Percentiles rank a stretch among this genome's conserved stretches.
phyloP scores from a whole-genome alignment of 2,329 filamentous ascomycete genomes.

The Paradendryphiella salina region DNA sequence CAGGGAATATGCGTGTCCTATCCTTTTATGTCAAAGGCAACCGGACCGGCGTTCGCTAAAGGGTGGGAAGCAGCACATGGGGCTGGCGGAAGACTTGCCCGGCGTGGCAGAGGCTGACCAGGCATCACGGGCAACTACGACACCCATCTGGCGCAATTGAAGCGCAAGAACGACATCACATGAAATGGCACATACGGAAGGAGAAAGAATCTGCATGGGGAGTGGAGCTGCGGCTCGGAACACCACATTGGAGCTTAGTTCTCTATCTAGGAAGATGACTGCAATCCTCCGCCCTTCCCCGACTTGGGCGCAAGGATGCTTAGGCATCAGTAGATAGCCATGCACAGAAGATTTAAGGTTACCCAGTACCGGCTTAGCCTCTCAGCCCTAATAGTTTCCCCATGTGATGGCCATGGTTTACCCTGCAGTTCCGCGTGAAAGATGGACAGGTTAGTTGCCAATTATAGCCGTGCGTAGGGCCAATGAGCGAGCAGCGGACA shows the following conservation, averaged over 20 bases:
- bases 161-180: slow-evolving; percentile 2
- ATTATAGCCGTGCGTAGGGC: slow-evolving; percentile 2
- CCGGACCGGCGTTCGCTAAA: slow-evolving; percentile 13
- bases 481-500: not conserved
- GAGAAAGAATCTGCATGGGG: slow-evolving; percentile 6
- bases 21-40: slow-evolving; percentile 22
- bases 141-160: slow-evolving; percentile 3
- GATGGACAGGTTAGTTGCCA: slow-evolving; percentile 11
- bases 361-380: slow-evolving; percentile 1
- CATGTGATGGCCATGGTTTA: slow-evolving; percentile 13
- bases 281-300: not conserved
- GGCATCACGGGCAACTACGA: not conserved
- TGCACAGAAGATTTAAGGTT: slow-evolving; percentile 13
- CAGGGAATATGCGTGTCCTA: slow-evolving; percentile 9
- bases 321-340: slow-evolving; percentile 6
- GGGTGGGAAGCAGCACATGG: slow-evolving; percentile 4
- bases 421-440: slow-evolving; percentile 8
- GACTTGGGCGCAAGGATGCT: slow-evolving; percentile 5
- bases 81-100: slow-evolving; percentile 6
- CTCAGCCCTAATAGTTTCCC: slow-evolving; percentile 11
- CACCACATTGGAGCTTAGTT: not conserved
- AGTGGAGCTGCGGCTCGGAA: not conserved
- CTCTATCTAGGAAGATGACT: not conserved
- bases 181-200: slow-evolving; percentile 1
- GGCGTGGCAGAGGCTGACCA: slow-evolving; percentile 11